Conservation (phyloP, 164 flowering plant species). For the Piper betle region DNA sequence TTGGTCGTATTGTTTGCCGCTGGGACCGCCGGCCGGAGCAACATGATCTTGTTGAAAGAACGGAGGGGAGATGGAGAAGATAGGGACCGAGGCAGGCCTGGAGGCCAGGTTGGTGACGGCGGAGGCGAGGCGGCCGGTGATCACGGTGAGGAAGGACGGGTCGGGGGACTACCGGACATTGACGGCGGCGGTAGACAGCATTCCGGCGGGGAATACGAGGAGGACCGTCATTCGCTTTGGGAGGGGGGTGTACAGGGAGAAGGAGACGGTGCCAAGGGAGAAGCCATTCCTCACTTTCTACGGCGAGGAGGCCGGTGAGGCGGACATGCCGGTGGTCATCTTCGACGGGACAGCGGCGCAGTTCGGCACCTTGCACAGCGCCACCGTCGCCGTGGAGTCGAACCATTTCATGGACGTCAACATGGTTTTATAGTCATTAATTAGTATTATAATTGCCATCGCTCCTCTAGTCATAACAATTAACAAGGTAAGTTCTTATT, state of each 20-base stretch:
- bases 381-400: slow-evolving; percentile 29
- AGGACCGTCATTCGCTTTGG: slow-evolving; percentile 21
- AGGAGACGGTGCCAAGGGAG: slow-evolving; percentile 10
- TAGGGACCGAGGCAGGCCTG: background rate
- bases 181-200: slow-evolving; percentile 23
- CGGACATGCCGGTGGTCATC: slow-evolving; percentile 13
- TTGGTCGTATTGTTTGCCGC: too few species aligned
- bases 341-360: slow-evolving; percentile 21
- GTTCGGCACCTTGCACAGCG: slow-evolving; percentile 27
- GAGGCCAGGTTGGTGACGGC: slow-evolving; percentile 1
- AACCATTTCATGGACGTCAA: slow-evolving; percentile 33
- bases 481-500: too few species aligned
- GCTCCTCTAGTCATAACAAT: too few species aligned
- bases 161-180: slow-evolving; percentile 23
- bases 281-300: slow-evolving; percentile 27
- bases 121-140: slow-evolving; percentile 10
- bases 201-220: slow-evolving; percentile 16
- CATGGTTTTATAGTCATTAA: slow-evolving; percentile 8
- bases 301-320: slow-evolving; percentile 6
- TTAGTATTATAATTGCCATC: too few species aligned
- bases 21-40: background rate
- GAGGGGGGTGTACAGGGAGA: slow-evolving; percentile 26
- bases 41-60: background rate
- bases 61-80: background rate
- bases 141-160: slow-evolving; percentile 22